Evolutionary conservation across 139 green algal genomes (phyloP).

Genomic region (Raphidocelis subcapitata): DNA sequence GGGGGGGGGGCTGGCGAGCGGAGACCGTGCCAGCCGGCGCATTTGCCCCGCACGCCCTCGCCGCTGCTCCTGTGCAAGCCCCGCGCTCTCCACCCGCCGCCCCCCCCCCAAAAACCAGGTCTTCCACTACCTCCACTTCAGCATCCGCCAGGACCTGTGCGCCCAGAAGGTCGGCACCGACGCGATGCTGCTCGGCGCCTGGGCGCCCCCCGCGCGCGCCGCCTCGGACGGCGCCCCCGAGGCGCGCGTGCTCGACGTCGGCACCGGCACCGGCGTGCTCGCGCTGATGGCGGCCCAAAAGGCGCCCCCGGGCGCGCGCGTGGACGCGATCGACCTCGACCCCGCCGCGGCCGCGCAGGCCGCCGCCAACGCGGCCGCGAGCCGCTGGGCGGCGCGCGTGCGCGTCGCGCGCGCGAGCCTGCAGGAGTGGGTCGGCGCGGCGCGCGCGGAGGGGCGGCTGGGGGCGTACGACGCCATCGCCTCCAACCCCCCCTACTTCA

Average conservation of each 20-base stretch:
- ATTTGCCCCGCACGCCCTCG: too few relatives aligned
- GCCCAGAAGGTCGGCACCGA: conserved; percentile 45
- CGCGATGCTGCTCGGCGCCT: conserved; percentile 41
- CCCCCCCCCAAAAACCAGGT: background rate
- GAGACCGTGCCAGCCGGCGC: too few relatives aligned
- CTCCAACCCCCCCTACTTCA: conserved; percentile 55
- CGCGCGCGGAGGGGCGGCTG: background rate
- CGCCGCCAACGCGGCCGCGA: conserved; percentile 22
- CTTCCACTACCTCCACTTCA: conserved; percentile 36
- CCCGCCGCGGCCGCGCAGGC: conserved; percentile 27
- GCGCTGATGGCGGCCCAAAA: conserved; percentile 51
- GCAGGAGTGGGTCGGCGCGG: conserved; percentile 29
- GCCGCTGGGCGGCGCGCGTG: conserved; percentile 28
- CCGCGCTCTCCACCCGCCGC: too few relatives aligned
- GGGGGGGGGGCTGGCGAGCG: too few relatives aligned
- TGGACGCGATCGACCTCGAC: conserved; percentile 45
- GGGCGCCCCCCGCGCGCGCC: conserved; percentile 11
- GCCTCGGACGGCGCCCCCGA: background rate
- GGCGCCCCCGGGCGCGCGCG: background rate
- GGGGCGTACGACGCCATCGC: conserved; percentile 40
- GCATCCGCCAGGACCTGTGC: conserved; percentile 26
- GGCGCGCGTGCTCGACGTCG: conserved; percentile 28
- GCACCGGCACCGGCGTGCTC: conserved; percentile 46
- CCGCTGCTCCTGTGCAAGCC: too few relatives aligned
- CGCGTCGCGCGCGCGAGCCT: conserved; percentile 27